Evolutionary conservation across 148 eudicot genomes (phyloP).

Genomic region (Chenopodium formosanum): DNA sequence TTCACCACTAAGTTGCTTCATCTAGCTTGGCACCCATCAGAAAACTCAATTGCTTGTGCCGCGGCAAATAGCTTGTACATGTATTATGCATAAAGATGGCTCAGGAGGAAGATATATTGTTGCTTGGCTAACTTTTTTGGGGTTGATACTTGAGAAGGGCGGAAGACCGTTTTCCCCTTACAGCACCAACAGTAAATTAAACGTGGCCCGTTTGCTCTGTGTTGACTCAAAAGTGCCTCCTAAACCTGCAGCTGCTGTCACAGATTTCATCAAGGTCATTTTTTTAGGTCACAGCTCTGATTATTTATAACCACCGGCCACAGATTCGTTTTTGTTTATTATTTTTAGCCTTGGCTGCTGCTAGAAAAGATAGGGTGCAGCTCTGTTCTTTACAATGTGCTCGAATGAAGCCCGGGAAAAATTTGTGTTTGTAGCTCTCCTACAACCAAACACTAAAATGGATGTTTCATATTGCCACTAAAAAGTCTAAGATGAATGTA

Average conservation of each 20-base stretch:
- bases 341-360: constrained; percentile 29
- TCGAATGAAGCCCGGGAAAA: constrained; percentile 27
- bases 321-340: constrained; percentile 31
- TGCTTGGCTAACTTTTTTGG: constrained; percentile 27
- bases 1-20: constrained; percentile 86
- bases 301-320: constrained; percentile 25
- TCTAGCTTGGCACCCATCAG: constrained; percentile 92
- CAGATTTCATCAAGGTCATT: constrained; percentile 10
- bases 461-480: constrained; percentile 38
- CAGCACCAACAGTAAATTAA: constrained; percentile 24
- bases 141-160: constrained; percentile 22
- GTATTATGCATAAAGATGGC: constrained; percentile 71
- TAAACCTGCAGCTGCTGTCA: constrained; percentile 29
- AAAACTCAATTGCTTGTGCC: constrained; percentile 86
- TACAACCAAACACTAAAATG: constrained; percentile 23
- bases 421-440: constrained; percentile 34
- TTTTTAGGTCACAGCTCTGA: constrained; percentile 32
- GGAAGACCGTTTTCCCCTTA: constrained; percentile 28
- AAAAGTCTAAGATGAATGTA: constrained; percentile 39
- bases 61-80: constrained; percentile 96
- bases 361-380: constrained; percentile 29
- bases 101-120: constrained; percentile 18
- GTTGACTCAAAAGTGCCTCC: constrained; percentile 27
- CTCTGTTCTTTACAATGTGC: constrained; percentile 27
- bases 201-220: constrained; percentile 10